Conservation (phyloP, 2,329 filamentous ascomycete genomes). For the Xylaria sp. region DNA sequence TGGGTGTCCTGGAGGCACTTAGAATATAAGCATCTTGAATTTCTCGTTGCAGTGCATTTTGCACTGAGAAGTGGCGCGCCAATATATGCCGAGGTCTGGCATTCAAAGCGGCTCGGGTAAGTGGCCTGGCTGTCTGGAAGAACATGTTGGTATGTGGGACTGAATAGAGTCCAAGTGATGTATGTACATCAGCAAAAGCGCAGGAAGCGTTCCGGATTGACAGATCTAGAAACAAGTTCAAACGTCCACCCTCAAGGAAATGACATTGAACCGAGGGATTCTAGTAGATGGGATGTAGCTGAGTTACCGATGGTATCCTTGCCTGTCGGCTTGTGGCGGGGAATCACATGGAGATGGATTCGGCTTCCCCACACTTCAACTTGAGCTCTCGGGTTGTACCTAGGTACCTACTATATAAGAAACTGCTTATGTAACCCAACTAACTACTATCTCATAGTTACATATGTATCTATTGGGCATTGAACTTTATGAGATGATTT, state of each 20-base stretch:
- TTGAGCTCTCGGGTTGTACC: background rate
- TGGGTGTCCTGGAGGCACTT: constrained; percentile 89
- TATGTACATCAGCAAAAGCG: background rate
- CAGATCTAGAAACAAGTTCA: background rate
- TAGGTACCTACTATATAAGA: background rate
- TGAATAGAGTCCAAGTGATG: background rate
- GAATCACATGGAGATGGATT: background rate
- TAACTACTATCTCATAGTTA: background rate
- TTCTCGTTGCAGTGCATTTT: constrained; percentile 65
- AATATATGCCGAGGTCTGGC: constrained; percentile 41
- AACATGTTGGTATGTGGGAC: constrained; percentile 41
- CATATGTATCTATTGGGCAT: constrained; percentile 3
- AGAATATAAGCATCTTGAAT: constrained; percentile 94
- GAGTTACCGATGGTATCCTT: constrained; percentile 24
- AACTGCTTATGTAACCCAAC: too few species aligned
- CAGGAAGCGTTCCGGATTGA: background rate
- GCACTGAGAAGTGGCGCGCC: constrained; percentile 60
- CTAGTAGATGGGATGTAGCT: background rate
- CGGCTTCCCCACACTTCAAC: constrained; percentile 2
- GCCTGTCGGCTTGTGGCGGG: constrained; percentile 42
- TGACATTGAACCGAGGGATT: background rate
- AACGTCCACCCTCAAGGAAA: background rate
- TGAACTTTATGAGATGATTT: background rate
- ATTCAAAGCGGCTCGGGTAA: constrained; percentile 40
- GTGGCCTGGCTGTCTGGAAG: constrained; percentile 41